Evolutionary conservation across 495 filamentous ascomycete genomes (phyloP).

Genomic region (Antarctomyces pellizariae): DNA sequence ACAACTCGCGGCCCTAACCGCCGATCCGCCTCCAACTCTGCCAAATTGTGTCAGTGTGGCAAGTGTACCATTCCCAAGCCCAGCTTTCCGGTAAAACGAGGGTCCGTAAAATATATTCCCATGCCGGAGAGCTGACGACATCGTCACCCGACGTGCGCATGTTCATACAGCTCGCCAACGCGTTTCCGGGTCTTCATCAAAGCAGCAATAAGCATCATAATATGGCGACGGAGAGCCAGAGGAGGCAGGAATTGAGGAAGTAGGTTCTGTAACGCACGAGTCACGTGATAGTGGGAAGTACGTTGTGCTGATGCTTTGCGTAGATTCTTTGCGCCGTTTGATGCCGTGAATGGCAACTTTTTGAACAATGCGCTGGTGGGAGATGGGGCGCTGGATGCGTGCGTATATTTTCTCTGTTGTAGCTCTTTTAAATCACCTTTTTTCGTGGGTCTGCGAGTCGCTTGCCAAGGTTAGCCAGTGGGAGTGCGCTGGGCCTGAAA

Average conservation of each 20-base stretch:
- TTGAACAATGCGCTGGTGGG: conserved; percentile 6
- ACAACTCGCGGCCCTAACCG: too few relatives aligned
- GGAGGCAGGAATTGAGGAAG: conserved; percentile 8
- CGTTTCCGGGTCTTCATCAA: too few relatives aligned
- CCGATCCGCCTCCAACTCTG: too few relatives aligned
- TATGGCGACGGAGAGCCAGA: conserved; percentile 4
- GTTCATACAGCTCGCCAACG: too few relatives aligned
- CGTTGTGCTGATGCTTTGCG: neutral
- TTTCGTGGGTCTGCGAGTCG: neutral
- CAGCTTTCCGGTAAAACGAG: too few relatives aligned
- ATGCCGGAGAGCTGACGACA: too few relatives aligned
- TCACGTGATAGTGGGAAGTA: neutral
- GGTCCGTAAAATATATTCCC: too few relatives aligned
- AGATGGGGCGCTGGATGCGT: conserved; percentile 9
- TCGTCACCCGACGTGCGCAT: too few relatives aligned
- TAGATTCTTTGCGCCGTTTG: conserved; percentile 8
- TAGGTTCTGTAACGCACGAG: neutral
- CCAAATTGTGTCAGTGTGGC: too few relatives aligned
- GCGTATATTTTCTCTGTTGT: conserved; percentile 8
- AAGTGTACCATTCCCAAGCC: too few relatives aligned
- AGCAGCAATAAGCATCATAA: neutral
- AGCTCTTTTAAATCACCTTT: neutral
- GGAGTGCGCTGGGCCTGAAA: too few relatives aligned
- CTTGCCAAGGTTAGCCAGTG: neutral
- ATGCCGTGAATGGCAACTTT: neutral